A percentile compares a stretch with the other conserved stretches of the same genome.
Evolutionary conservation across 176 grass and related monocot species (phyloP).

Genomic region (Poa pratensis): DNA sequence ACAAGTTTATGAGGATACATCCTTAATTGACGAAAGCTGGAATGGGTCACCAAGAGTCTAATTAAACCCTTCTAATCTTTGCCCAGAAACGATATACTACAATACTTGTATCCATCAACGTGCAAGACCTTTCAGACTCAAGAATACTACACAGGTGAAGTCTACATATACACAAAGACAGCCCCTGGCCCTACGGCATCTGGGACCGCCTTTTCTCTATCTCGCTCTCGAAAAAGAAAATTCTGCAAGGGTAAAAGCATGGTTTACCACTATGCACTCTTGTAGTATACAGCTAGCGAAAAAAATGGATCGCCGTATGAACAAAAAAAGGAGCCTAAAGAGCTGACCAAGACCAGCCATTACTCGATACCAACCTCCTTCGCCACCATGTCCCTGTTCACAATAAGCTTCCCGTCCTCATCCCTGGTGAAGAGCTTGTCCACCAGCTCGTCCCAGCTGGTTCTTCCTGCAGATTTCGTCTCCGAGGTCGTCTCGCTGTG

Average conservation of each 20-base stretch:
- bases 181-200: neutral
- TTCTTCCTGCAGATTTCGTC: conserved; percentile 49
- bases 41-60: no score
- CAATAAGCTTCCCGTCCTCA: conserved; percentile 63
- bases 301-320: conserved; percentile 32
- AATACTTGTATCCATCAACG: neutral
- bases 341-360: neutral
- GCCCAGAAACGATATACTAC: no score
- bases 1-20: no score
- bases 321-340: conserved; percentile 7
- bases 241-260: neutral
- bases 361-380: conserved; percentile 61
- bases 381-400: conserved; percentile 75
- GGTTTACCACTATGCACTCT: conserved; percentile 12
- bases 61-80: no score
- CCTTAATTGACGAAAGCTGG: no score
- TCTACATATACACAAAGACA: conserved; percentile 15
- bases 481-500: conserved; percentile 24
- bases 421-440: conserved; percentile 77
- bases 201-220: neutral
- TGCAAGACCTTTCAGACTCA: conserved; percentile 27
- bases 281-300: conserved; percentile 30
- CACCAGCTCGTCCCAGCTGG: conserved; percentile 83
- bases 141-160: conserved; percentile 35
- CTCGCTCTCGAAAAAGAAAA: neutral